Evolutionary conservation across 2,329 filamentous ascomycete genomes (phyloP), one percentile per base, ranked within the genome.

Genomic region (Onygenales sp.): DNA sequence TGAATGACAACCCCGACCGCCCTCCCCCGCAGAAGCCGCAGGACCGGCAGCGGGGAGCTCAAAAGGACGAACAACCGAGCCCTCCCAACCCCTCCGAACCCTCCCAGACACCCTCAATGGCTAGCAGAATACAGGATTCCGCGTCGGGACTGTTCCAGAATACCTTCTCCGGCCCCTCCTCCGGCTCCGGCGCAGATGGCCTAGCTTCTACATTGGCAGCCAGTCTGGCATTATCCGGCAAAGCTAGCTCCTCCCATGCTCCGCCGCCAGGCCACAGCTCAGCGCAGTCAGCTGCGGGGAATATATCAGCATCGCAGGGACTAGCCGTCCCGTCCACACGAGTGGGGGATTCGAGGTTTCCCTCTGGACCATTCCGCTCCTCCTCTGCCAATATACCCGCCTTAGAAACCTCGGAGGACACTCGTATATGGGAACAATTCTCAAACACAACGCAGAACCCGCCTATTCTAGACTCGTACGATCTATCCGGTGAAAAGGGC

Each of bases 301-400:
- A 44, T 49, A 31, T 47, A 7, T 11, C n/a, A 9, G 27, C 44
- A 21, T 51, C 52, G 4, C 36, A 50, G 10, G 33, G 50, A 34
- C 33, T 48, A 14, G 27, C 14, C 4, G 14, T 37, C 6, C 49
- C 59, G n/a, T 52, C 56, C 3, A 48, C 56, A 6, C 44, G 48
- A 49, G 44, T 45, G 6, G 51, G 48, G 17, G 42, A 34, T 8
- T 9, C 39, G 2, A 36, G 46, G 40, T 40, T 31, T n/a, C 47
- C 53, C 14, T 53, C 56, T 4, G 59, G 58, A 47, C 59, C 63
- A 2, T 65, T 66, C 46, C 61, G 62, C 5, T 62, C 63, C 3
- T 27, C 21, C 21, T 27, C 21, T 27, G 21, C 21, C 21, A 27
- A 1, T 8, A 45, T 55, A 13, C 42, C 37, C 11, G 39, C 52